Base-by-base conservation (phyloP, 169 alveolate species). In the Plasmodium vinckei region DNA sequence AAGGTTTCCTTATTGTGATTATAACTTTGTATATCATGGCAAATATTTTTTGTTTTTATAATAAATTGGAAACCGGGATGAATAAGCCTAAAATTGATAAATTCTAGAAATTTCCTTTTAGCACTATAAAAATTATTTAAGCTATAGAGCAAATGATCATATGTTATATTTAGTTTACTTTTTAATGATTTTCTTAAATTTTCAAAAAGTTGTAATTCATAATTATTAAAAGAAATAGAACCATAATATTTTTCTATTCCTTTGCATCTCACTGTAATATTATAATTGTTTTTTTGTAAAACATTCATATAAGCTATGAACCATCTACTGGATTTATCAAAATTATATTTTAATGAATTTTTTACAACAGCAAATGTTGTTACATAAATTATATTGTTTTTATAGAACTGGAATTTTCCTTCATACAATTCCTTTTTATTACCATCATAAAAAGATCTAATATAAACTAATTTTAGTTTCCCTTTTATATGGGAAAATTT, bases 301-400 rank as follows among this genome's bases (percentile, higher is more conserved):
- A 75, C 25, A 42, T 75, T 75, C 88, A 75, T 75, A 33, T 64
- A 17, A 17, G 88, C 88, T n/a, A 13, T 64, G 13, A 63, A 46
- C 88, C 88, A 75, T 49, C 49, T 75, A 23, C 25, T 61, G 9
- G 72, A 47, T 63, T 75, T 73, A 57, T 75, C 53, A 23, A 75
- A 12, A 63, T 75, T 25, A 2, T 75, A 44, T 19, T 44, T 64
- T 63, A 75, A 54, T 5, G 88, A 39, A 63, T 75, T 75, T 49
- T 46, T 75, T 17, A 75, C 75, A 19, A 75, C 39, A 17, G 88
- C 88, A 75, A 75, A 75, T 15, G 88, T 75, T 42, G 88, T 47
- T 47, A 75, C 73, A 63, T 75, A 75, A 75, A 75, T 61, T 39
- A 63, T 56, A 15, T 63, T 75, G 67, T 75, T 56, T 21, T 63